These are phyloP conservation scores for Pseudogymnoascus sp. DNA, from an alignment of 2,329 filamentous ascomycete genomes.

Conservation along the genomic window DNA sequence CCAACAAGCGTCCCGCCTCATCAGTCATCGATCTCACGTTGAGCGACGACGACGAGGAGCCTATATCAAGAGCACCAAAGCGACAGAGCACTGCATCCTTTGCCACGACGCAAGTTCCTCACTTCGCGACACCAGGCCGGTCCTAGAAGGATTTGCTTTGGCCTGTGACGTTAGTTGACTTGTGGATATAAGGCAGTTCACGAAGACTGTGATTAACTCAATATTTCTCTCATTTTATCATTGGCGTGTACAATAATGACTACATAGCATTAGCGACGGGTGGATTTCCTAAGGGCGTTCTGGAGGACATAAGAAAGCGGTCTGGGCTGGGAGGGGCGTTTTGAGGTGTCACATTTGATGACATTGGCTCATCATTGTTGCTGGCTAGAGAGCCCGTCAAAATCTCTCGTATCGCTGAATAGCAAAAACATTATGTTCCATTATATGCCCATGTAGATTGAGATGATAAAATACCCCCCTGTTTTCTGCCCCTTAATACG, in stretches of 20 bases:
- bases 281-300: constrained; percentile 1
- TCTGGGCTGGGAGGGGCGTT: not conserved
- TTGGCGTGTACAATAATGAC: constrained; percentile 2
- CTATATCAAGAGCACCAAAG: constrained; percentile 27
- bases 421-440: not conserved
- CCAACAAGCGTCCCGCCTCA: constrained; percentile 37
- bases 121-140: not conserved
- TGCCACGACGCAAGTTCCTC: not conserved
- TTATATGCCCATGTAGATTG: not conserved
- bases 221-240: constrained; percentile 4
- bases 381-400: not conserved
- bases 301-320: not conserved
- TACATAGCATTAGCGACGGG: constrained; percentile 7
- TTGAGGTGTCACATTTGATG: not conserved
- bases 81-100: constrained; percentile 18
- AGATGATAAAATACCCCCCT: not conserved
- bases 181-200: not conserved
- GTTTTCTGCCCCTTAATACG: not conserved
- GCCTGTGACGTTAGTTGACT: not conserved
- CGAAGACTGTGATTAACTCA: not conserved
- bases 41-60: constrained; percentile 43
- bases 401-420: not conserved
- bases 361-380: not conserved
- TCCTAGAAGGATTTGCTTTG: not conserved
- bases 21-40: constrained; percentile 47